Evolutionary conservation across 2,329 filamentous ascomycete genomes (phyloP), one percentile per base, ranked within the genome.

Genomic region (Botrytis medusae): DNA sequence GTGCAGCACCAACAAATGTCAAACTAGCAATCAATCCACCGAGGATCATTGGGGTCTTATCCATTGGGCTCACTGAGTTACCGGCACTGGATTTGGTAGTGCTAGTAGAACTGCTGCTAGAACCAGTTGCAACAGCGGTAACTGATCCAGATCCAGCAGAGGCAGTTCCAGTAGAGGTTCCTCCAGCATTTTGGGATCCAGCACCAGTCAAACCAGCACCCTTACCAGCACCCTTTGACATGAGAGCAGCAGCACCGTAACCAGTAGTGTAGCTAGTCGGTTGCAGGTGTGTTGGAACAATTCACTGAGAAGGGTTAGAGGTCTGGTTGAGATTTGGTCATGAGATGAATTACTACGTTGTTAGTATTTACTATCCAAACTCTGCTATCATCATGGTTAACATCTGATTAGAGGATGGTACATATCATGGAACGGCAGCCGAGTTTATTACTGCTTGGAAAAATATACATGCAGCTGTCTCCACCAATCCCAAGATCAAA

Each of bases 151-250:
- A 77, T 18, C 78, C 77, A 20, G 78, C 68, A 44, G 77, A 77
- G 6, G 78, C 79, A 42, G 77, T 80, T 46, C 79, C 79, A 12
- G 77, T 74, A 64, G 76, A 78, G 64, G 76, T 76, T 72, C 78
- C 77, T 59, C 76, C 78, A 20, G 78, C 74, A 48, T 79, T 80
- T 74, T 78, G 80, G 67, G 74, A 80, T 69, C 79, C 78, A 71
- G 76, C 73, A 72, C 78, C 79, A 72, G 75, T 85, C 83, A 81
- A 69, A 73, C 79, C 79, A 51, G 84, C 84, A 12, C 85, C 86
- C 22, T 75, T 79, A 69, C 86, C 86, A 57, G 86, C 86, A 74
- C 86, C 86, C 75, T 82, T 81, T 14, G 12, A 14, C 81, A 88
- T 83, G 80, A 83, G 85, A 72, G 67, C 81, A 72, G 80, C 77